These are phyloP conservation scores for Ashbya aceris DNA, from an alignment of 1,139 yeast genomes.

Conservation along the genomic window DNA sequence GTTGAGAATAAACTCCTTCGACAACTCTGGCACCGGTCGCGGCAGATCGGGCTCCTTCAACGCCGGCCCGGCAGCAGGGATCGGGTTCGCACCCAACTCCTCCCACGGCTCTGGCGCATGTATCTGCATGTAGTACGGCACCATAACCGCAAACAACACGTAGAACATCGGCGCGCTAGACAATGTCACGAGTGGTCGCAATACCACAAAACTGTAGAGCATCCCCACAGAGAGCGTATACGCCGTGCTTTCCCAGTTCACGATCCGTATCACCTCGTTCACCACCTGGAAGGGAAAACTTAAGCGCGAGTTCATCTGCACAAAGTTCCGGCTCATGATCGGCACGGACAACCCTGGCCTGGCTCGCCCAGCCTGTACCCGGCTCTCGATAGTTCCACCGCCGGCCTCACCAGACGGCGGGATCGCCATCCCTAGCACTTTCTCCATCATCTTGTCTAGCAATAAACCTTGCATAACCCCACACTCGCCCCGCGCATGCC, in stretches of 20 bases:
- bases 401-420: constrained; percentile 47
- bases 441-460: constrained; percentile 65
- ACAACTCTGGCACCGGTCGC: constrained; percentile 68
- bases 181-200: constrained; percentile 52
- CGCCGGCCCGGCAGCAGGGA: constrained; percentile 48
- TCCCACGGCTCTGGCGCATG: constrained; percentile 29
- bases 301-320: constrained; percentile 54
- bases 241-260: constrained; percentile 58
- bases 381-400: constrained; percentile 33
- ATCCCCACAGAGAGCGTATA: constrained; percentile 53
- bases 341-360: constrained; percentile 67
- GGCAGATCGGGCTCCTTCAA: constrained; percentile 44
- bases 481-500: neutral
- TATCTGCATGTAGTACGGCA: constrained; percentile 54
- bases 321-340: constrained; percentile 59
- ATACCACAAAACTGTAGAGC: constrained; percentile 46
- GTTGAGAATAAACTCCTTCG: constrained; percentile 69
- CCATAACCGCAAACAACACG: constrained; percentile 47
- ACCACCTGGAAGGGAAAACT: constrained; percentile 49
- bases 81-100: constrained; percentile 33
- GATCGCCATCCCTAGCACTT: constrained; percentile 57
- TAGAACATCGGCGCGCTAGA: constrained; percentile 45
- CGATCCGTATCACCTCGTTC: constrained; percentile 45
- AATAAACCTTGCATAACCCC: constrained; percentile 32
- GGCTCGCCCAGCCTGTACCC: constrained; percentile 49